Conservation (phyloP, 176 grass and related monocot genomes). For the Oryza meridionalis region DNA sequence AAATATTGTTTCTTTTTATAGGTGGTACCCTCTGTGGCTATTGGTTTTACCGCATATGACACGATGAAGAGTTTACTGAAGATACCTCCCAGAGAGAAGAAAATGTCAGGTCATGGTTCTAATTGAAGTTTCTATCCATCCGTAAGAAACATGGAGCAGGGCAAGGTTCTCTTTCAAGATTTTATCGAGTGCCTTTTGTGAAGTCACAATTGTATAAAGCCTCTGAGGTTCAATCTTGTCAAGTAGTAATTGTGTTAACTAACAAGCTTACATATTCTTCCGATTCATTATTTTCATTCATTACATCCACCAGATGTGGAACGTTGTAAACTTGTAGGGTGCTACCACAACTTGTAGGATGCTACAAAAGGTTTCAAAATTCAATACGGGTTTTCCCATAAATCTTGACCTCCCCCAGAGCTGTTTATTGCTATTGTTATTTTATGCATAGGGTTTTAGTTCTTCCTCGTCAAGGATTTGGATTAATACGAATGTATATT, state of each 20-base stretch:
- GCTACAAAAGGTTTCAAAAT: background rate
- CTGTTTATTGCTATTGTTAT: no score
- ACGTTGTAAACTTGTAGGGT: background rate
- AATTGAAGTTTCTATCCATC: slow-evolving; percentile 35
- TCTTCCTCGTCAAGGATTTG: background rate
- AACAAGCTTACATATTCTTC: slow-evolving; percentile 46
- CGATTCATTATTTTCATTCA: slow-evolving; percentile 30
- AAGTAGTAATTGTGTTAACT: slow-evolving; percentile 19
- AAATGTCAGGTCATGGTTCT: slow-evolving; percentile 37
- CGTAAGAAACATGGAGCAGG: background rate
- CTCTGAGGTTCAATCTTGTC: background rate
- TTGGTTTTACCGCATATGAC: slow-evolving; percentile 81
- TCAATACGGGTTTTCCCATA: background rate
- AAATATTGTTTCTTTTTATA: slow-evolving; percentile 29
- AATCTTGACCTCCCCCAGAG: background rate
- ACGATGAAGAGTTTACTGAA: slow-evolving; percentile 67
- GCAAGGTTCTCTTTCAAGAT: background rate
- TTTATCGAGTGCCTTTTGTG: background rate
- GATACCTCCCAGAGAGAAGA: slow-evolving; percentile 64
- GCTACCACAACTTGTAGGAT: background rate
- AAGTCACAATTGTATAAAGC: background rate
- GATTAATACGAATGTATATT: background rate
- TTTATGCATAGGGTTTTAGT: background rate
- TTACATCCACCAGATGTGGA: slow-evolving; percentile 23
- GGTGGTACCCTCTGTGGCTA: slow-evolving; percentile 78